A percentile compares a stretch with the other conserved stretches of the same genome.
Evolutionary conservation across 768 basidiomycete genomes (phyloP).

Genomic region (Lactifluus piperatus): DNA sequence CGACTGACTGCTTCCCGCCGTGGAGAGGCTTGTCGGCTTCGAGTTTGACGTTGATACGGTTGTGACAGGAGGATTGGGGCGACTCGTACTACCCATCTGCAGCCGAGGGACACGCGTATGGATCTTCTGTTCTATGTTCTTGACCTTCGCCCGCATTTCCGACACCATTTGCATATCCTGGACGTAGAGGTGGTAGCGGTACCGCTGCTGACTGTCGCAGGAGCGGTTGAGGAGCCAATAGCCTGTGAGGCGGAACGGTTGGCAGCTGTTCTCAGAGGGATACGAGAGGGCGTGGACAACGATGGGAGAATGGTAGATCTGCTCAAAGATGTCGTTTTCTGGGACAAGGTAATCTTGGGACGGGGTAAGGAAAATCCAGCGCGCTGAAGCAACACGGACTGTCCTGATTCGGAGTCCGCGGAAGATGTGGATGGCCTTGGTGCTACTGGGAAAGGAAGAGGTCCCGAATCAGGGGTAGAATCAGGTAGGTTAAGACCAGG

Average conservation of each 20-base stretch:
- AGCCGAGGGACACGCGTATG: conserved; percentile 80
- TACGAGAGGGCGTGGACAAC: conserved; percentile 37
- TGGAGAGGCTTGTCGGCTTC: conserved; percentile 10
- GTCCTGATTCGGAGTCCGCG: conserved; percentile 28
- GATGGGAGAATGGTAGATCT: conserved; percentile 48
- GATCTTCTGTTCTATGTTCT: conserved; percentile 76
- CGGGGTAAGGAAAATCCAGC: conserved; percentile 37
- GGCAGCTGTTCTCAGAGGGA: conserved; percentile 37
- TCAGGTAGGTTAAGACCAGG: conserved; percentile 54
- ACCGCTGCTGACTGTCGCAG: conserved; percentile 24
- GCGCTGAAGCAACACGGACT: conserved; percentile 42
- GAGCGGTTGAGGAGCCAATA: conserved; percentile 28
- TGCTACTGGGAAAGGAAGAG: conserved; percentile 4
- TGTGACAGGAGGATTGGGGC: conserved; percentile 29
- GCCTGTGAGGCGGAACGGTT: conserved; percentile 25
- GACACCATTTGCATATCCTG: conserved; percentile 85
- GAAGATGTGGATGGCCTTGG: conserved; percentile 16
- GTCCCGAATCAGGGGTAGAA: conserved; percentile 31
- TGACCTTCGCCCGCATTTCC: conserved; percentile 81
- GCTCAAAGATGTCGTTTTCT: conserved; percentile 39
- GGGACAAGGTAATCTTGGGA: conserved; percentile 33
- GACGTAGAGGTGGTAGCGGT: conserved; percentile 40
- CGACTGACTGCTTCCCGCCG: conserved; percentile 7
- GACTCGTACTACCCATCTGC: conserved; percentile 73
- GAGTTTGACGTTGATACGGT: conserved; percentile 20